These are phyloP conservation scores for Alternaria viburni DNA, from an alignment of 2,329 filamentous ascomycete species.

Conservation along the genomic window DNA sequence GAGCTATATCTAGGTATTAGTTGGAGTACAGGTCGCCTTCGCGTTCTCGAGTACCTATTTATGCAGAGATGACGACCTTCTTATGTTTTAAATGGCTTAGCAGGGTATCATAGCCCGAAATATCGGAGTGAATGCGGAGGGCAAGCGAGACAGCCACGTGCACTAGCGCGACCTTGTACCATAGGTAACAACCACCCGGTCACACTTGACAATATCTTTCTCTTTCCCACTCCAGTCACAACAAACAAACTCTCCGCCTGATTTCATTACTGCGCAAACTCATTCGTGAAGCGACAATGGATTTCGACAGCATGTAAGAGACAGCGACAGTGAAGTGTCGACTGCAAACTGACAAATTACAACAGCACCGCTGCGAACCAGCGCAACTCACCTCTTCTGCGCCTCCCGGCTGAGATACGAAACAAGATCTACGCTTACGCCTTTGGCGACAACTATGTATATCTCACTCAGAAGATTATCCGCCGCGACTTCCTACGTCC, in stretches of 20 bases:
- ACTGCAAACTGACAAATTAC: not conserved
- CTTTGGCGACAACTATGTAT: too few species aligned
- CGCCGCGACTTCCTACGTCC: too few species aligned
- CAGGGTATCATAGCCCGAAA: too few species aligned
- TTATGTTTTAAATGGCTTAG: too few species aligned
- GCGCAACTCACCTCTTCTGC: not conserved
- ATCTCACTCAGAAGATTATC: too few species aligned
- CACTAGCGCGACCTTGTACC: not conserved
- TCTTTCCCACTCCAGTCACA: not conserved
- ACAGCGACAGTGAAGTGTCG: not conserved
- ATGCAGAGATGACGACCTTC: too few species aligned
- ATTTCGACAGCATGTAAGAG: not conserved
- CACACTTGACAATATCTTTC: not conserved
- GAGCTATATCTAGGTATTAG: too few species aligned
- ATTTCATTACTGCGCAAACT: accelerated
- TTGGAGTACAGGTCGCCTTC: too few species aligned
- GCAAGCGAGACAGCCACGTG: not conserved
- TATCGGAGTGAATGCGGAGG: not conserved
- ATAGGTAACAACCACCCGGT: not conserved
- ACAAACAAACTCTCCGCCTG: not conserved
- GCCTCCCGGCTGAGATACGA: not conserved
- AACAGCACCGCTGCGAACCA: not conserved
- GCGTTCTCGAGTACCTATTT: too few species aligned
- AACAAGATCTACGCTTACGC: too few species aligned
- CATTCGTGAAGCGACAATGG: not conserved